phyloP scores from a whole-genome alignment of 352 stramenopile genomes.

The Phytophthora brassicae region DNA sequence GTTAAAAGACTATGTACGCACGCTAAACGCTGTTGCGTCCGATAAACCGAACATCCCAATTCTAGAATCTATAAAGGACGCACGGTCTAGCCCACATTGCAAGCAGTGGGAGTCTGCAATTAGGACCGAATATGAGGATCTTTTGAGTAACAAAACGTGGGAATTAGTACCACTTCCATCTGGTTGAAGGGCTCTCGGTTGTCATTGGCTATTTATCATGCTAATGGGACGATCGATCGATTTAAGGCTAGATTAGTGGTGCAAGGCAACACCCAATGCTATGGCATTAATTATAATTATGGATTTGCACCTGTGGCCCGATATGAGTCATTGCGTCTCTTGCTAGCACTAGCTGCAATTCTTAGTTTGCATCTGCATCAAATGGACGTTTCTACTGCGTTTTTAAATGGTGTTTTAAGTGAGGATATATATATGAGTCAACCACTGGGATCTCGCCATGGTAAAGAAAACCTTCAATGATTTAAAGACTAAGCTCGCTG shows the following conservation, averaged over 20 bases:
- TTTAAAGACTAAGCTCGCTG: no score
- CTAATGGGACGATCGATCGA: neutral
- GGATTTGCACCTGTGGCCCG: slow-evolving; percentile 1
- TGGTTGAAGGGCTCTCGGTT: slow-evolving; percentile 6
- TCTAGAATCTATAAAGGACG: slow-evolving; percentile 8
- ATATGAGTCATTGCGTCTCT: slow-evolving; percentile 5
- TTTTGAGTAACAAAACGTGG: slow-evolving; percentile 6
- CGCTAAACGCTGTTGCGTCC: neutral
- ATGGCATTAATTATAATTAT: slow-evolving; percentile 18
- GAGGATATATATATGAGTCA: slow-evolving; percentile 12
- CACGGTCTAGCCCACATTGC: neutral
- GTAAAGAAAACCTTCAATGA: no score
- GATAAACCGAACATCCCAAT: neutral
- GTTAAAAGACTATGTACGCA: neutral
- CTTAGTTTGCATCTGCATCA: neutral
- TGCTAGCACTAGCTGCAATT: neutral
- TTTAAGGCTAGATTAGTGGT: neutral
- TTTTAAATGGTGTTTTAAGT: slow-evolving; percentile 6
- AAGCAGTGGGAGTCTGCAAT: slow-evolving; percentile 11
- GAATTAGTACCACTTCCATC: neutral
- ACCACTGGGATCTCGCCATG: neutral
- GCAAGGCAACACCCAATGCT: neutral
- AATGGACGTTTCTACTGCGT: slow-evolving; percentile 7
- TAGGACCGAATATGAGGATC: neutral
- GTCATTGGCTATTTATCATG: slow-evolving; percentile 10